Evolutionary conservation across 2,329 filamentous ascomycete species (phyloP).

Genomic region (Arthrobotrys musiformis): DNA sequence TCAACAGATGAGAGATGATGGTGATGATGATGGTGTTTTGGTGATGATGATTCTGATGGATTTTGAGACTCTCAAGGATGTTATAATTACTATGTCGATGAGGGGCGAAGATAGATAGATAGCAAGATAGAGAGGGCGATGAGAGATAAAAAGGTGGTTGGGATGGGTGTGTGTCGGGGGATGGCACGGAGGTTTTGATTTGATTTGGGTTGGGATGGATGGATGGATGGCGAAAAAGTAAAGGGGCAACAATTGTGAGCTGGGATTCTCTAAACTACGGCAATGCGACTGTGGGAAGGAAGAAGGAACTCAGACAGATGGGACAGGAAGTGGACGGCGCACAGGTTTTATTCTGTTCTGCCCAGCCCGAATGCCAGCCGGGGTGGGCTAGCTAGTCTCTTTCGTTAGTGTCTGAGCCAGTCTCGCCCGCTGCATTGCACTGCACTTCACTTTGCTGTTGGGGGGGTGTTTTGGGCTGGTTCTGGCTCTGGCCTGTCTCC

Average conservation of each 20-base stretch:
- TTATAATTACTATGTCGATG: slow-evolving; percentile 35
- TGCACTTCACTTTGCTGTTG: no score
- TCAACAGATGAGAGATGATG: slow-evolving; percentile 57
- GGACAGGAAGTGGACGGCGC: slow-evolving; percentile 29
- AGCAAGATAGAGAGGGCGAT: slow-evolving; percentile 56
- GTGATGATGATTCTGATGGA: neutral
- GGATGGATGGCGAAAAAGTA: slow-evolving; percentile 5
- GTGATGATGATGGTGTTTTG: slow-evolving; percentile 30
- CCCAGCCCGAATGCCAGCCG: slow-evolving; percentile 22
- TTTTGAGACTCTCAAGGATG: neutral
- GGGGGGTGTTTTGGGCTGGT: slow-evolving; percentile 11
- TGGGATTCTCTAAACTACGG: neutral
- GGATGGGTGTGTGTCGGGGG: slow-evolving; percentile 22
- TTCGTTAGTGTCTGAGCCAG: slow-evolving; percentile 21
- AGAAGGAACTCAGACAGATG: slow-evolving; percentile 28
- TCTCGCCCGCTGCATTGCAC: slow-evolving; percentile 28
- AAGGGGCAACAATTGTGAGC: neutral
- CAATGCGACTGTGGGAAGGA: slow-evolving; percentile 9
- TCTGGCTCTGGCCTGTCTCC: slow-evolving; percentile 26
- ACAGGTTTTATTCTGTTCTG: slow-evolving; percentile 53
- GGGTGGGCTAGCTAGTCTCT: slow-evolving; percentile 19
- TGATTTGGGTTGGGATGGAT: neutral
- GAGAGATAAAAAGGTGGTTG: slow-evolving; percentile 31
- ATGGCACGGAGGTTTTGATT: slow-evolving; percentile 38
- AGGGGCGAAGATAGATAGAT: slow-evolving; percentile 57